Base-by-base conservation (phyloP, 2,329 filamentous ascomycete genomes). In the Trichoderma oligosporum region DNA sequence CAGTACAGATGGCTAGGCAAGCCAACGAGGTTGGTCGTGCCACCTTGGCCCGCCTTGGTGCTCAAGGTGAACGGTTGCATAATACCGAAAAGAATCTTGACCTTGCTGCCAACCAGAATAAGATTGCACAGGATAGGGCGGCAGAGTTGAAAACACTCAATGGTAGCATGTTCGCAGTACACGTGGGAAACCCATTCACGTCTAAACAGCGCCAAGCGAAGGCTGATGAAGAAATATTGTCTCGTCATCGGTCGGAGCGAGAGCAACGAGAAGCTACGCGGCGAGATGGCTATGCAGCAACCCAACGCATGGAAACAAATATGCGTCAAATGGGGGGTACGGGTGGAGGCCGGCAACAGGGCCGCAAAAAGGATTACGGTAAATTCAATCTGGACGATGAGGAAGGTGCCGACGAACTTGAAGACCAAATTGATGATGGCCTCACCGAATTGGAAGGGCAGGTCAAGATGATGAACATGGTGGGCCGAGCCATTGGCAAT, bases 111-210 rank as follows among this genome's bases (percentile, higher is more conserved):
- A 87, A 86, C 61, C 86, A 91, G 68, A 89, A 89, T 65, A 83
- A 84, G 58, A 76, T 88, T 59, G 89, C 89, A 0, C 86, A 91
- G 64, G 89, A 92, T 63, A 88, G 89, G 65, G 87, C 91, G 1
- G 83, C 85, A 46, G 91, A 96, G 68, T 77, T 97, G 35, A 93
- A 93, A 76, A 89, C 83, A 1, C 78, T 95, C 48, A 96, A 97
- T 73, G 80, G 87, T 61, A 91, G 87, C 76, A 96, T 97, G 91
- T 96, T 96, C 67, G 88, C 89, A 4, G 82, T 92, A 20, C 87
- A 91, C 66, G 86, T 92, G 24, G 78, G 79, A 53, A 91, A 91
- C 65, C 87, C 87, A 0, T 90, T 96, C 69, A 94, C 89, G 0
- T 84, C 83, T 12, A 84, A 82, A 61, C 82, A 80, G 63, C 82